phyloP scores from a whole-genome alignment of 805 yeast species.

The Cyberlindnera nakhonratchasimensis region DNA sequence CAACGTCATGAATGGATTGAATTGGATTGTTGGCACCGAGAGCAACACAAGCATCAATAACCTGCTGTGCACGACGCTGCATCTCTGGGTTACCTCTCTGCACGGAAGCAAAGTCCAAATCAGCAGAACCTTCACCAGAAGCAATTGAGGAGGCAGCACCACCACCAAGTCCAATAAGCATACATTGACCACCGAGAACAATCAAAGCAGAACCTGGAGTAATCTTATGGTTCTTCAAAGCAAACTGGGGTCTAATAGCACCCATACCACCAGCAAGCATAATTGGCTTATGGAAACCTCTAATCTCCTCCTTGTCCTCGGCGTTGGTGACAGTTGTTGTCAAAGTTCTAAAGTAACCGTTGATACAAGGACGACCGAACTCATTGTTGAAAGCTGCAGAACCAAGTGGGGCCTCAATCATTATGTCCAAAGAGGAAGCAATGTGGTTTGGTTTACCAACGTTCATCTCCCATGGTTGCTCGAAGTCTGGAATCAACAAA shows the following conservation, averaged over 20 bases:
- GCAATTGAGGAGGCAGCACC: slow-evolving; percentile 98
- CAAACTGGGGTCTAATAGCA: slow-evolving; percentile 88
- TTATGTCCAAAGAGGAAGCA: slow-evolving; percentile 88
- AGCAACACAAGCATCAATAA: slow-evolving; percentile 89
- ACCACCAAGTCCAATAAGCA: slow-evolving; percentile 98
- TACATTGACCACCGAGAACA: slow-evolving; percentile 95
- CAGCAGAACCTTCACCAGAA: slow-evolving; percentile 96
- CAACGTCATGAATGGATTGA: slow-evolving; percentile 96
- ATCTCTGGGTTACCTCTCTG: slow-evolving; percentile 99
- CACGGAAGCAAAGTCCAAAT: slow-evolving; percentile 95
- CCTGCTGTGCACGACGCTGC: slow-evolving; percentile 99
- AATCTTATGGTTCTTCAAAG: slow-evolving; percentile 80
- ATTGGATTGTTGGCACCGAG: slow-evolving; percentile 76
- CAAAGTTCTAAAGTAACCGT: slow-evolving; percentile 94
- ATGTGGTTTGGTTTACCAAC: slow-evolving; percentile 91
- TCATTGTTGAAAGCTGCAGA: slow-evolving; percentile 98
- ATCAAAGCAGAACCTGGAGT: slow-evolving; percentile 90
- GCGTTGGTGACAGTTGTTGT: slow-evolving; percentile 70
- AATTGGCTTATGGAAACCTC: slow-evolving; percentile 98
- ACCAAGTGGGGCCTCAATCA: slow-evolving; percentile 97
- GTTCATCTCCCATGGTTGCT: slow-evolving; percentile 92
- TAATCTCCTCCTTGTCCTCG: slow-evolving; percentile 63
- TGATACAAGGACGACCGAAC: slow-evolving; percentile 96
- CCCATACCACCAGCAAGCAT: slow-evolving; percentile 99
- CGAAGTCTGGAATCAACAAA: slow-evolving; percentile 75